phyloP scores from a whole-genome alignment of 2,329 filamentous ascomycete genomes.

The Botrytis fragariae region DNA sequence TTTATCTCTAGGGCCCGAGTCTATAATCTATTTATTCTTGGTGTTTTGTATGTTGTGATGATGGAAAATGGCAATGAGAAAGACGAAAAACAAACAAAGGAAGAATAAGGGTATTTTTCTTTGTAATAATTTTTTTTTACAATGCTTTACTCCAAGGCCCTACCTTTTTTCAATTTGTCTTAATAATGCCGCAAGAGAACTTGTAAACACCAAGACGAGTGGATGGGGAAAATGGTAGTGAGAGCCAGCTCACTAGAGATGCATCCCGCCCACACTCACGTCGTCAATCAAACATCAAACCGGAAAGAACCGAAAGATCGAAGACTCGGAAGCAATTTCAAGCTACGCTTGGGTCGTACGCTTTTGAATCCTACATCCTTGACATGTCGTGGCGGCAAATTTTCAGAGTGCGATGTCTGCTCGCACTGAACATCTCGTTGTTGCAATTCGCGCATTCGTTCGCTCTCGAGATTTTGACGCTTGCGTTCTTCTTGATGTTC shows the following conservation, averaged over 20 bases:
- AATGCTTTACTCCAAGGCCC: background rate
- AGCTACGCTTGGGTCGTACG: background rate
- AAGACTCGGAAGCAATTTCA: background rate
- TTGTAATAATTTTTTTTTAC: too few species aligned
- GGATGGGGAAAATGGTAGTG: background rate
- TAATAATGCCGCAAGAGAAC: background rate
- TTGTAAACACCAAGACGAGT: background rate
- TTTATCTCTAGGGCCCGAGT: background rate
- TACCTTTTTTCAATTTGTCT: background rate
- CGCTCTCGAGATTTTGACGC: background rate
- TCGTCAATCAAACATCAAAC: background rate
- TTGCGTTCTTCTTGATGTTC: background rate
- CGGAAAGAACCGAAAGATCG: background rate
- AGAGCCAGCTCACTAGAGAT: background rate
- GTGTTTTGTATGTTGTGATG: background rate
- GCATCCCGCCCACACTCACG: background rate
- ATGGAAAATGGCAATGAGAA: too few species aligned
- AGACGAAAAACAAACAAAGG: background rate
- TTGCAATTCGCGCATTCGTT: background rate
- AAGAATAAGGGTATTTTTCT: background rate
- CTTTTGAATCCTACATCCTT: slow-evolving; percentile 3
- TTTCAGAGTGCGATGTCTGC: background rate
- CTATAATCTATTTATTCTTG: background rate
- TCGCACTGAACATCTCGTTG: background rate
- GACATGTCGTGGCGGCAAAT: background rate